A percentile compares a stretch with the other conserved stretches of the same genome.
These are phyloP conservation scores for Backusella tuberculispora DNA, from an alignment of 192 early-diverging fungal genomes.

Conservation along the genomic window DNA sequence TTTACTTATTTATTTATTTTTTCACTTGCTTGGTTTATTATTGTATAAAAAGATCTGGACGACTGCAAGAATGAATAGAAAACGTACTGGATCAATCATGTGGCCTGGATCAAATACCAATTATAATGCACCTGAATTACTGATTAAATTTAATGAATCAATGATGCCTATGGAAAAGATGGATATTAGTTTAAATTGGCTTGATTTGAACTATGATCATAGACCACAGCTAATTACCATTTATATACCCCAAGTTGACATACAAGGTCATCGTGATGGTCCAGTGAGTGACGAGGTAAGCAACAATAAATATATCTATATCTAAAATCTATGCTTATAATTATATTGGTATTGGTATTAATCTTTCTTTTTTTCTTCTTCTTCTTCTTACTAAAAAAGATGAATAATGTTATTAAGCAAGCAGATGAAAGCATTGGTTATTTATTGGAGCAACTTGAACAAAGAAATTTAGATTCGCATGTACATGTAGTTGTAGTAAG, in stretches of 20 bases:
- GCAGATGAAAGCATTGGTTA: conserved; percentile 66
- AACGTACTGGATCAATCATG: conserved; percentile 75
- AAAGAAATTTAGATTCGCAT: conserved; percentile 58
- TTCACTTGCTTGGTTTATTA: background rate
- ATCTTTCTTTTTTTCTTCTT: background rate
- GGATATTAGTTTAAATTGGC: conserved; percentile 68
- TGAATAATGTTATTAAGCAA: conserved; percentile 54
- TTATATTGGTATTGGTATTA: background rate
- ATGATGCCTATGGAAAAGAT: conserved; percentile 57
- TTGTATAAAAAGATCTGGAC: conserved; percentile 72
- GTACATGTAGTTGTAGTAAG: conserved; percentile 64
- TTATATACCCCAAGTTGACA: conserved; percentile 84
- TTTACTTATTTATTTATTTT: background rate
- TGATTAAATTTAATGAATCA: conserved; percentile 52
- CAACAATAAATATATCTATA: conserved; percentile 23
- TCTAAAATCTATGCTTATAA: background rate
- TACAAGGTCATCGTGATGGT: conserved; percentile 71
- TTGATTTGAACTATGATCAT: conserved; percentile 65
- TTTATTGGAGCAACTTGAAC: conserved; percentile 56
- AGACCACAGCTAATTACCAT: conserved; percentile 77
- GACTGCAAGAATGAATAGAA: conserved; percentile 70
- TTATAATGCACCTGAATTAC: conserved; percentile 68
- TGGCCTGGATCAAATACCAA: conserved; percentile 79
- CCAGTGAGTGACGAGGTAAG: conserved; percentile 65
- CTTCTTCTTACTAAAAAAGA: conserved; percentile 29